Percentiles rank a stretch among this genome's conserved stretches.
Conservation (phyloP, 257 asterid species). For the Striga asiatica region DNA sequence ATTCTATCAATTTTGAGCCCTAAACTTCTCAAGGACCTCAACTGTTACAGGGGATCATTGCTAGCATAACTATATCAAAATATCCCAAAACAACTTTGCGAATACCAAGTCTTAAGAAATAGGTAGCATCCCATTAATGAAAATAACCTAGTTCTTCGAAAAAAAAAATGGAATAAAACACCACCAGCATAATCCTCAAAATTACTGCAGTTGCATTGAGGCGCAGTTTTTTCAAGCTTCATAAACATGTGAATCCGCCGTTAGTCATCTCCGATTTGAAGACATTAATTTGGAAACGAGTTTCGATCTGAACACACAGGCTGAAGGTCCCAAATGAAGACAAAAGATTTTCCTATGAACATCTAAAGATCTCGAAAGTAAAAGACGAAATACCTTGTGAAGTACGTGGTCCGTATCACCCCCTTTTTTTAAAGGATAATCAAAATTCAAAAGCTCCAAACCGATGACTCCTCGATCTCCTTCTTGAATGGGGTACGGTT, state of each 20-base stretch:
- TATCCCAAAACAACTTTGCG: not conserved
- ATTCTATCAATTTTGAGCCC: not conserved
- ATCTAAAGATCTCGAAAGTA: not conserved
- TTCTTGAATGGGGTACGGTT: too few relatives aligned
- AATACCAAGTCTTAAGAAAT: not conserved
- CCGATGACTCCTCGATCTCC: too few relatives aligned
- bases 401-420: too few relatives aligned
- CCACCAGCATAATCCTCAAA: not conserved
- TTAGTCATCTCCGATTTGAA: not conserved
- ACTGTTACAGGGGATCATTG: too few relatives aligned
- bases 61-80: not conserved
- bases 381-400: conserved; percentile 8
- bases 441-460: not conserved
- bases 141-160: not conserved
- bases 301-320: not conserved
- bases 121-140: not conserved
- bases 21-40: not conserved
- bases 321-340: too few relatives aligned
- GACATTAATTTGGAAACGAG: not conserved
- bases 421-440: not conserved
- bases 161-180: not conserved
- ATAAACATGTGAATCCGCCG: not conserved
- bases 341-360: too few relatives aligned
- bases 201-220: conserved; percentile 1
- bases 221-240: conserved; percentile 1